phyloP scores from a whole-genome alignment of 768 basidiomycete species.

The Xanthoconium stramineum region DNA sequence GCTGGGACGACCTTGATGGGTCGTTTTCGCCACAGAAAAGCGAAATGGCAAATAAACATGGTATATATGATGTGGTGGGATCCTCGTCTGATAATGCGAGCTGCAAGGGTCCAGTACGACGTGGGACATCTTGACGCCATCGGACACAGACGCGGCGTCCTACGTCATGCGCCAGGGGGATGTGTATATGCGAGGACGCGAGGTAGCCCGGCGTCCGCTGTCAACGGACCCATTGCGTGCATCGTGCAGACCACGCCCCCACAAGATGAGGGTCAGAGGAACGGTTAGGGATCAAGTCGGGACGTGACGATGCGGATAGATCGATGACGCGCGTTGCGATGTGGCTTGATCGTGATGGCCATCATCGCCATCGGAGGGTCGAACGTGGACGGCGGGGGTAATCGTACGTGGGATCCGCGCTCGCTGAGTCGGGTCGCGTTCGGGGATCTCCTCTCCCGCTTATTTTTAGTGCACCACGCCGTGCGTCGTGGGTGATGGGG shows the following conservation, averaged over 20 bases:
- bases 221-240: neutral
- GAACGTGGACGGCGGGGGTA: no score
- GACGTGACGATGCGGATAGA: neutral
- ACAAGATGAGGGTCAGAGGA: neutral
- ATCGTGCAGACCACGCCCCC: conserved; percentile 5
- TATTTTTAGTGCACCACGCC: no score
- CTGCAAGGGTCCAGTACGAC: no score
- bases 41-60: no score
- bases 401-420: no score
- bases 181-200: neutral
- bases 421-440: no score
- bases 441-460: no score
- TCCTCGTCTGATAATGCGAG: no score
- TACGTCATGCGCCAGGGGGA: neutral
- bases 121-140: neutral
- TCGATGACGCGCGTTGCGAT: neutral
- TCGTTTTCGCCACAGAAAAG: neutral
- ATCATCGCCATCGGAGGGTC: no score
- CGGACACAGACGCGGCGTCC: neutral
- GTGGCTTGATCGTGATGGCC: no score
- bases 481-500: no score
- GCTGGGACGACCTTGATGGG: conserved; percentile 18
- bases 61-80: no score
- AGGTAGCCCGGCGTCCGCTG: neutral
- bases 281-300: neutral